Percentiles rank a stretch among this genome's conserved stretches.
Conservation (phyloP, 2,329 filamentous ascomycete species). For the Penicillium sp. region DNA sequence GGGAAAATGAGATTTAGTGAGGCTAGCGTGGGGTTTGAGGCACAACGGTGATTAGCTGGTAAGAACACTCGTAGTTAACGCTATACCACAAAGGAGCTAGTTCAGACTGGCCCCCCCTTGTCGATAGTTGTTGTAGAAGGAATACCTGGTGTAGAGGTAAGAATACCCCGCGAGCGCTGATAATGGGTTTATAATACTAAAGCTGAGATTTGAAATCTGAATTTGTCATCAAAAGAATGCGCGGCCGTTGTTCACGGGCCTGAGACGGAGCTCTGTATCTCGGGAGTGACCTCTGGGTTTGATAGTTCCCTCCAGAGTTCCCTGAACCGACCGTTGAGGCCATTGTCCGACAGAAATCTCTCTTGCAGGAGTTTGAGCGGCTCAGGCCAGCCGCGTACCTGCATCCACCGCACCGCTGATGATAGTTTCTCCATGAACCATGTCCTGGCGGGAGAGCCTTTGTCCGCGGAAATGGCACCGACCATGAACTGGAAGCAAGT, state of each 20-base stretch:
- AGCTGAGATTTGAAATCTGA: neutral
- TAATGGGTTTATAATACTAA: neutral
- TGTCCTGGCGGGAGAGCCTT: neutral
- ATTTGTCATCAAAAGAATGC: neutral
- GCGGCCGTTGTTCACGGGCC: neutral
- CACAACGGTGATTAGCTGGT: neutral
- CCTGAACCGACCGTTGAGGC: neutral
- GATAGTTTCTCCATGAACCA: constrained; percentile 11
- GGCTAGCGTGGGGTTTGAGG: too few relatives aligned
- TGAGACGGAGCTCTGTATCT: neutral
- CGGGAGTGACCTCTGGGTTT: neutral
- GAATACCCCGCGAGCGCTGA: neutral
- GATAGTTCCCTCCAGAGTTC: constrained; percentile 3
- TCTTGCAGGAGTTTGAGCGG: constrained; percentile 4
- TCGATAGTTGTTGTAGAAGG: neutral
- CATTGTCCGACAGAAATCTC: neutral
- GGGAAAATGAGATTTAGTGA: constrained; percentile 9
- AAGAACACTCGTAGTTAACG: neutral
- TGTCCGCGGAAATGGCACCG: constrained; percentile 10
- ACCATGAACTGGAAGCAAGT: constrained; percentile 10
- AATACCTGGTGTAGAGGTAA: neutral
- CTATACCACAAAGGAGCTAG: neutral
- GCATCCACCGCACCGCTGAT: constrained; percentile 5
- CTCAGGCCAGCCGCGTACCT: constrained; percentile 2
- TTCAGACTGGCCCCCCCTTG: too few relatives aligned